A percentile compares a stretch with the other conserved stretches of the same genome.
phyloP scores from a whole-genome alignment of 2,329 filamentous ascomycete genomes.

The Aspergillus sp. region DNA sequence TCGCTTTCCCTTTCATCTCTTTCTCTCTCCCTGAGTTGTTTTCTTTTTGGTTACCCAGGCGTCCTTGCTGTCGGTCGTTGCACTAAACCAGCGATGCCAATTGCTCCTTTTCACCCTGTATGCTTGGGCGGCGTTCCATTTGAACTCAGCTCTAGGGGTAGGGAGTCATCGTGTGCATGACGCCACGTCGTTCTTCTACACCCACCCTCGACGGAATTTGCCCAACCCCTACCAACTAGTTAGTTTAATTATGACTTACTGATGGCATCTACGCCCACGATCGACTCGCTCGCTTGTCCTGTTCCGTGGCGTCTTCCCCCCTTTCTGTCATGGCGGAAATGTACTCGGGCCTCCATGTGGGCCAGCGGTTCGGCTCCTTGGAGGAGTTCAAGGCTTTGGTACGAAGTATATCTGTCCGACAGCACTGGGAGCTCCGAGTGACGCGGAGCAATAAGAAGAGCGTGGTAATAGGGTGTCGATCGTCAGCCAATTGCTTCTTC shows the following conservation, averaged over 20 bases:
- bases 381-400: constrained; percentile 41
- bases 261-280: constrained; percentile 26
- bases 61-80: not conserved
- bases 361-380: constrained; percentile 39
- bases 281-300: constrained; percentile 13
- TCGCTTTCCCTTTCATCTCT: not conserved
- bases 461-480: constrained; percentile 42
- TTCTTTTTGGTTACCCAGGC: not conserved
- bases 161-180: not conserved
- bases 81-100: constrained; percentile 5
- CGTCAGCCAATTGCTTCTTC: constrained; percentile 39
- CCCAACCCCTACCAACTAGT: not conserved
- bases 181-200: not conserved
- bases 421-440: constrained; percentile 43
- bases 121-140: not conserved
- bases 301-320: constrained; percentile 10
- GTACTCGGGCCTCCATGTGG: constrained; percentile 40
- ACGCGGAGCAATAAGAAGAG: constrained; percentile 43
- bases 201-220: not conserved
- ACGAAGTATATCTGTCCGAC: constrained; percentile 41
- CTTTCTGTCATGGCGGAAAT: constrained; percentile 36
- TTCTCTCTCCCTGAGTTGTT: not conserved
- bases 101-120: not conserved
- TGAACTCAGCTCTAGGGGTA: not conserved
- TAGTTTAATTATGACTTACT: constrained; percentile 12